Evolutionary conservation across 371 early-diverging fungal genomes (phyloP).

Genomic region (Mycotypha africana): DNA sequence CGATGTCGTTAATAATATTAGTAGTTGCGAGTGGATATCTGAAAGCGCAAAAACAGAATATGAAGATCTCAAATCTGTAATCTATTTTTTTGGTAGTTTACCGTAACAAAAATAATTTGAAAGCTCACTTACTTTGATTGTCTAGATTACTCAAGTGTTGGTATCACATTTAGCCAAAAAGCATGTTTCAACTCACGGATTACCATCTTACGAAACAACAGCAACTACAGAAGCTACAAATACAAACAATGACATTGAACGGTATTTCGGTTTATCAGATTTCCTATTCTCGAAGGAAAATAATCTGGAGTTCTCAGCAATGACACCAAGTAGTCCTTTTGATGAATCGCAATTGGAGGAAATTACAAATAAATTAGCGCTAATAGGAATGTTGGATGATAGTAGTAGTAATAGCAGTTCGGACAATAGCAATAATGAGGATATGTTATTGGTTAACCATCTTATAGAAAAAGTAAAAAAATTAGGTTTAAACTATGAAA

Average conservation of each 20-base stretch:
- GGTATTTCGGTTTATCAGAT: slow-evolving; percentile 32
- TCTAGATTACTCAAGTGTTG: slow-evolving; percentile 38
- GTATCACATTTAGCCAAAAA: slow-evolving; percentile 39
- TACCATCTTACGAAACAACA: slow-evolving; percentile 16
- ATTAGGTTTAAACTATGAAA: slow-evolving; percentile 19
- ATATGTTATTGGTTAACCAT: too few relatives aligned
- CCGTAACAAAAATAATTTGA: too few relatives aligned
- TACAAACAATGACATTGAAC: too few relatives aligned
- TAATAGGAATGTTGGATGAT: slow-evolving; percentile 11
- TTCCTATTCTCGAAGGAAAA: slow-evolving; percentile 22
- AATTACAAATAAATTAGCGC: slow-evolving; percentile 19
- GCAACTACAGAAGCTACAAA: too few relatives aligned
- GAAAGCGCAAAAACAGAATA: slow-evolving; percentile 28
- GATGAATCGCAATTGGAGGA: too few relatives aligned
- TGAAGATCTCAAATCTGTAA: slow-evolving; percentile 32
- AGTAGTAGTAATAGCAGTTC: slow-evolving; percentile 19
- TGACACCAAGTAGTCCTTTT: too few relatives aligned
- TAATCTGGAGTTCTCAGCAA: too few relatives aligned
- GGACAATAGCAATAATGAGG: too few relatives aligned
- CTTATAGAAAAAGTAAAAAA: slow-evolving; percentile 38
- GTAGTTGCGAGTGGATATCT: slow-evolving; percentile 6
- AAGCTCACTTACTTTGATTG: neutral
- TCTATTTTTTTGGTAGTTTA: too few relatives aligned
- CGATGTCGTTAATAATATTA: neutral
- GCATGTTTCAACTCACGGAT: slow-evolving; percentile 24